These are phyloP conservation scores for Xylariaceae sp. DNA, from an alignment of 2,329 filamentous ascomycete genomes.

Conservation along the genomic window DNA sequence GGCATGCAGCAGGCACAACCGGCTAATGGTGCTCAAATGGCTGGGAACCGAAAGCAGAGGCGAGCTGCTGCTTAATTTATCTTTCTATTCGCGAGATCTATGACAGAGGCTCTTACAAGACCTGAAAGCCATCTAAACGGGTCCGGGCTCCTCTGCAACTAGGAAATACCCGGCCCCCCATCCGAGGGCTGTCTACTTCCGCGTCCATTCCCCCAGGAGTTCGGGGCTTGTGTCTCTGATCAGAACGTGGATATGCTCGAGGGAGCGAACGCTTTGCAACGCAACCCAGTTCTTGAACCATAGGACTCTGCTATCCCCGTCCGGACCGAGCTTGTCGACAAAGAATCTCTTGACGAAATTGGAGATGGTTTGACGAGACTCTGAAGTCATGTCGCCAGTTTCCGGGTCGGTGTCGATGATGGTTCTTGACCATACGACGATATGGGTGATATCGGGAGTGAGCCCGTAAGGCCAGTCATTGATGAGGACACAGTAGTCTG, in stretches of 20 bases:
- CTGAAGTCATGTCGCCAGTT: slow-evolving; percentile 66
- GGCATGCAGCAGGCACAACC: slow-evolving; percentile 38
- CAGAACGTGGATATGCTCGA: slow-evolving; percentile 86
- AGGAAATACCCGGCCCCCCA: slow-evolving; percentile 8
- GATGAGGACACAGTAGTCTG: slow-evolving; percentile 64
- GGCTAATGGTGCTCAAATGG: slow-evolving; percentile 31
- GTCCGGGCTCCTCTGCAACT: neutral
- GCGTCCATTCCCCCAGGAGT: slow-evolving; percentile 50
- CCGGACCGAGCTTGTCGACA: slow-evolving; percentile 47
- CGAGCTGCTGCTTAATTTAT: slow-evolving; percentile 41
- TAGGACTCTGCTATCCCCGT: slow-evolving; percentile 50
- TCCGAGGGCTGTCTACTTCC: slow-evolving; percentile 37
- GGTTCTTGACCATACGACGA: slow-evolving; percentile 90
- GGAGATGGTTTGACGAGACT: slow-evolving; percentile 59
- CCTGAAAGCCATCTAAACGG: neutral
- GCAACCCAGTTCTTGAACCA: slow-evolving; percentile 97
- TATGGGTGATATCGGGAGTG: slow-evolving; percentile 60
- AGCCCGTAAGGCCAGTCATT: slow-evolving; percentile 96
- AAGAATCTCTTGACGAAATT: slow-evolving; percentile 69
- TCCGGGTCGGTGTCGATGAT: slow-evolving; percentile 63
- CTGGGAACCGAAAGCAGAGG: slow-evolving; percentile 50
- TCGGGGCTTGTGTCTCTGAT: slow-evolving; percentile 51
- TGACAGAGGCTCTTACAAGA: neutral
- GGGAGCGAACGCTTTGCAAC: slow-evolving; percentile 77
- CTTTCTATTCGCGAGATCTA: neutral